Evolutionary conservation across 352 stramenopile species (phyloP).

Genomic region (Globisporangium sylvaticum): DNA sequence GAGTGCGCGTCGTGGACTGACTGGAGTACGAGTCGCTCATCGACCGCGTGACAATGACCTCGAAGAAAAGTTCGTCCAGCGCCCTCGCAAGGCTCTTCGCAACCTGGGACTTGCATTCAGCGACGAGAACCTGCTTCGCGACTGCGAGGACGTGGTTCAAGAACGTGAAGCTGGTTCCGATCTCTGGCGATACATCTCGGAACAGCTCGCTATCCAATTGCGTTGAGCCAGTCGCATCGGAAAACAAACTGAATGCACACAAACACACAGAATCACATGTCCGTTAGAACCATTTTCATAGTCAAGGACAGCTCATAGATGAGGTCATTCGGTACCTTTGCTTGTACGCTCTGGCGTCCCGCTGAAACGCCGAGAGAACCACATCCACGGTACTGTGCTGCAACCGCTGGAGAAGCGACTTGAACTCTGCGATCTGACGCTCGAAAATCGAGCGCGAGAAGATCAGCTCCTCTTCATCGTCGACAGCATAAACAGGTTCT

Average conservation of each 20-base stretch:
- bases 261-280: neutral
- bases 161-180: constrained; percentile 26
- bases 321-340: constrained; percentile 23
- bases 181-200: constrained; percentile 31
- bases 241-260: constrained; percentile 11
- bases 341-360: constrained; percentile 26
- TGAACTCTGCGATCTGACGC: constrained; percentile 46
- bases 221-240: neutral
- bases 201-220: neutral
- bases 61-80: constrained; percentile 37
- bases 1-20: neutral
- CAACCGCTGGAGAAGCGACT: constrained; percentile 26
- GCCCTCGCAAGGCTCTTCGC: constrained; percentile 32
- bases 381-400: constrained; percentile 25
- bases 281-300: neutral
- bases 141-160: constrained; percentile 27
- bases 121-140: constrained; percentile 19
- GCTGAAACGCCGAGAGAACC: constrained; percentile 21
- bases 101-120: constrained; percentile 25
- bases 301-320: constrained; percentile 19
- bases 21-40: constrained; percentile 6
- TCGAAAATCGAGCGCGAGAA: constrained; percentile 79
- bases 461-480: constrained; percentile 49
- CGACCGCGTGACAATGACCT: constrained; percentile 14
- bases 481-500: neutral